Base-by-base conservation (phyloP, 768 basidiomycete species). In the Tephrocybe sp. region DNA sequence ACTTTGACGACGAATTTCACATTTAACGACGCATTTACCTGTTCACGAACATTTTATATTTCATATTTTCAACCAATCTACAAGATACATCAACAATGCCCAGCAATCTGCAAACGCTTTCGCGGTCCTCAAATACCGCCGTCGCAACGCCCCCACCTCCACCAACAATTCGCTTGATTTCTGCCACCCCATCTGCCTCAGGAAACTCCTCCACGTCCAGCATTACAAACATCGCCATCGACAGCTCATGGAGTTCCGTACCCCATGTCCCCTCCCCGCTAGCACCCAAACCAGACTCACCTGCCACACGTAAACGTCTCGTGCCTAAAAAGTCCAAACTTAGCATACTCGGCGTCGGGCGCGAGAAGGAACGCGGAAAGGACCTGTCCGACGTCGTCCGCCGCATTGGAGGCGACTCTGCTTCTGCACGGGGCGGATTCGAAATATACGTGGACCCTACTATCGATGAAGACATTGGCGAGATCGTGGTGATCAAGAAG, bases 281-380 rank as follows among this genome's bases (percentile, higher is more conserved):
- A 22, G 61, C 65, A 19, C 70, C 69, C 4, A 71, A 61, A 43
- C 25, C 60, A 19, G 58, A 64, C 16, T 54, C 56, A 0, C 54
- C 60, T 51, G 15, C 57, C 30, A 60, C 60, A 7, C 62, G 60
- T 21, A 77, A 72, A 49, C 76, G 77, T 16, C 77, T 89, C 51
- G 83, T 87, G 9, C 87, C 85, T 13, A 89, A 87, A 69, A 88
- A 87, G 60, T 83, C 82, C 1, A 89, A 82, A 58, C 75, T 89
- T 21, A 58, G 68, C 36, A 60, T 77, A 26, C 68, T 76, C 18
- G 61, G 64, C 27, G 60, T 66, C 19, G 62, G 60, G 40, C 67
- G 63, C 51, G 60, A 68, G 12, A 68, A 67, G 42, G 69, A 69
- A 36, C 63, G 63, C 32, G 63, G 50, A 2, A 68, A 66, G 9